Conservation (phyloP, 805 yeast species). For the Tetrapisispora fleetii region DNA sequence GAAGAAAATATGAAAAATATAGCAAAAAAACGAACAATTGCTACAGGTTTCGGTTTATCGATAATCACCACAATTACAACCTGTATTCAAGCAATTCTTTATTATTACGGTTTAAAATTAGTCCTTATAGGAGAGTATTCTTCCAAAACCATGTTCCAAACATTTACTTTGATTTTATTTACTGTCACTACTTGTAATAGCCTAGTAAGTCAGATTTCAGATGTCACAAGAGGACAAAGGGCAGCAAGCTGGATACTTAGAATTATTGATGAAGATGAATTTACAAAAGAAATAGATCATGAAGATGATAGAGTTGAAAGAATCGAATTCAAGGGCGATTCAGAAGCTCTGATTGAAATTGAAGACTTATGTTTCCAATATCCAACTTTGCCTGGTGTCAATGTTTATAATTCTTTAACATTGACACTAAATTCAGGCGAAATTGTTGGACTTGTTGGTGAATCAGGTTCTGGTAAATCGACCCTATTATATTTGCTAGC, state of each 20-base stretch:
- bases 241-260: conserved; percentile 48
- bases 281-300: conserved; percentile 4
- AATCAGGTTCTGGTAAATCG: conserved; percentile 88
- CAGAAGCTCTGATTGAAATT: conserved; percentile 30
- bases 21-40: conserved; percentile 45
- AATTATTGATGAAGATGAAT: conserved; percentile 22
- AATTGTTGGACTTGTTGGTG: conserved; percentile 64
- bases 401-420: conserved; percentile 35
- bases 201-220: conserved; percentile 61
- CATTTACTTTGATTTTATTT: conserved; percentile 63
- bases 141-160: conserved; percentile 50
- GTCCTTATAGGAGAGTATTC: conserved; percentile 50
- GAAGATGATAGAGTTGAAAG: conserved; percentile 1
- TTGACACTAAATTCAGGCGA: conserved; percentile 38
- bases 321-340: not conserved
- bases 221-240: conserved; percentile 67
- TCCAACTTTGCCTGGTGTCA: conserved; percentile 25
- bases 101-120: conserved; percentile 72
- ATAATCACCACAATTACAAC: conserved; percentile 43
- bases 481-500: conserved; percentile 53
- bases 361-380: conserved; percentile 42
- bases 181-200: conserved; percentile 56
- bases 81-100: conserved; percentile 58
- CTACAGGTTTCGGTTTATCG: conserved; percentile 61
- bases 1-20: conserved; percentile 27